Conservation (phyloP, 1,284 basidiomycete genomes). For the Pulveroboletus sp. region DNA sequence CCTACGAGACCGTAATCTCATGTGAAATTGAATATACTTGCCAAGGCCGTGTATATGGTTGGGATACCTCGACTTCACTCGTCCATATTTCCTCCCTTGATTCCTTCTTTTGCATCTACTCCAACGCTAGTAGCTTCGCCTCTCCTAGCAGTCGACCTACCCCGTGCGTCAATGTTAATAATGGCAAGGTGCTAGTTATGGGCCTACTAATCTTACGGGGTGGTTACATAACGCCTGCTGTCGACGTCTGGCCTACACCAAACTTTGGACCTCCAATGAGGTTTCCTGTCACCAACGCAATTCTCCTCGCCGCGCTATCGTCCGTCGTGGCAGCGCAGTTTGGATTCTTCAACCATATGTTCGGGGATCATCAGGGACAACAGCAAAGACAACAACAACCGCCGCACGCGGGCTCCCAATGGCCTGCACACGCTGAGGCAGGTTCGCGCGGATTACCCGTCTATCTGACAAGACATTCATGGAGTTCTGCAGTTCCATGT, state of each 20-base stretch:
- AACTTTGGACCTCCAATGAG: too few species aligned
- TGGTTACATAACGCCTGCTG: constrained; percentile 16
- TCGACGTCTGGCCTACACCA: too few species aligned
- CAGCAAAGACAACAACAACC: constrained; percentile 34
- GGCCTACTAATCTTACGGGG: too few species aligned
- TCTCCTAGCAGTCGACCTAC: too few species aligned
- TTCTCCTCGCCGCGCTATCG: constrained; percentile 24
- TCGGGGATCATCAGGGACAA: constrained; percentile 34
- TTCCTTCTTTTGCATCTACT: neutral
- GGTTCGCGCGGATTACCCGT: constrained; percentile 24
- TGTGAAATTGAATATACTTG: constrained; percentile 24
- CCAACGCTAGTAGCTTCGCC: neutral
- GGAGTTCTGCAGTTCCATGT: constrained; percentile 50
- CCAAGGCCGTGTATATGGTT: neutral
- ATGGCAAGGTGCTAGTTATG: too few species aligned
- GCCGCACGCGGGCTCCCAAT: constrained; percentile 31
- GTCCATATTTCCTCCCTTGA: neutral
- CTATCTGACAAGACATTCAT: neutral
- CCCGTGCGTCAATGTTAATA: too few species aligned
- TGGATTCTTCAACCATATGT: constrained; percentile 42
- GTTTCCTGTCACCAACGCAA: neutral
- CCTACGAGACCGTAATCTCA: constrained; percentile 33
- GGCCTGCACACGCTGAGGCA: constrained; percentile 35
- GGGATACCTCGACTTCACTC: neutral
- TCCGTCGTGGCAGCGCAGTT: constrained; percentile 37